phyloP scores from a whole-genome alignment of 768 basidiomycete genomes.

The Kwoniella dendrophila region DNA sequence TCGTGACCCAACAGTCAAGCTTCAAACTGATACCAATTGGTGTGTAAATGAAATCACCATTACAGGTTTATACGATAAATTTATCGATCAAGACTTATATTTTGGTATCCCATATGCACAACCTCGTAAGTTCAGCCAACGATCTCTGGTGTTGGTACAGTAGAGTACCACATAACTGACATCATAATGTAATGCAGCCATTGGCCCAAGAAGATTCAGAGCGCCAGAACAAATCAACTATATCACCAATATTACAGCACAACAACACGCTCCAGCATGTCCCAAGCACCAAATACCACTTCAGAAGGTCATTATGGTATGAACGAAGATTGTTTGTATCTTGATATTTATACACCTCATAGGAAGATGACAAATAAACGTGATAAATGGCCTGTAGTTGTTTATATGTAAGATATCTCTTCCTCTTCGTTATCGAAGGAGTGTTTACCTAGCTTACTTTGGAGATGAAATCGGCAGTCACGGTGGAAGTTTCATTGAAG shows the following conservation, averaged over 20 bases:
- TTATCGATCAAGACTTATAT: constrained; percentile 33
- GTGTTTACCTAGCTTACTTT: background rate
- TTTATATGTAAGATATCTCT: constrained; percentile 53
- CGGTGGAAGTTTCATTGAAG: constrained; percentile 57
- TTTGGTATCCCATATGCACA: constrained; percentile 51
- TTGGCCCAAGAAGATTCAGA: constrained; percentile 36
- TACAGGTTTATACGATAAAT: constrained; percentile 1
- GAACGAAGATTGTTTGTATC: constrained; percentile 61
- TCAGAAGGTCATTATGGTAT: background rate
- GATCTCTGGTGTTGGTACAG: background rate
- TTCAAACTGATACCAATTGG: background rate
- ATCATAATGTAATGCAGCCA: constrained; percentile 18
- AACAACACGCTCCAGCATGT: constrained; percentile 43
- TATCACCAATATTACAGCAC: constrained; percentile 31
- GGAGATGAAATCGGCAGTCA: constrained; percentile 42
- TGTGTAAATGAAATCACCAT: background rate
- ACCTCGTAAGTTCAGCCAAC: constrained; percentile 33
- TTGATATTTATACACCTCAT: constrained; percentile 61
- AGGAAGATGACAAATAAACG: constrained; percentile 31
- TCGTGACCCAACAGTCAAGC: background rate
- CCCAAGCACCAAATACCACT: constrained; percentile 29
- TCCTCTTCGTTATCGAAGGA: background rate
- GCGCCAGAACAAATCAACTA: constrained; percentile 28
- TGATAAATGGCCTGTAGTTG: constrained; percentile 58
- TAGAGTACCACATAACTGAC: background rate